phyloP scores from a whole-genome alignment of 2,329 filamentous ascomycete species.

The Trichoderma arundinaceum region DNA sequence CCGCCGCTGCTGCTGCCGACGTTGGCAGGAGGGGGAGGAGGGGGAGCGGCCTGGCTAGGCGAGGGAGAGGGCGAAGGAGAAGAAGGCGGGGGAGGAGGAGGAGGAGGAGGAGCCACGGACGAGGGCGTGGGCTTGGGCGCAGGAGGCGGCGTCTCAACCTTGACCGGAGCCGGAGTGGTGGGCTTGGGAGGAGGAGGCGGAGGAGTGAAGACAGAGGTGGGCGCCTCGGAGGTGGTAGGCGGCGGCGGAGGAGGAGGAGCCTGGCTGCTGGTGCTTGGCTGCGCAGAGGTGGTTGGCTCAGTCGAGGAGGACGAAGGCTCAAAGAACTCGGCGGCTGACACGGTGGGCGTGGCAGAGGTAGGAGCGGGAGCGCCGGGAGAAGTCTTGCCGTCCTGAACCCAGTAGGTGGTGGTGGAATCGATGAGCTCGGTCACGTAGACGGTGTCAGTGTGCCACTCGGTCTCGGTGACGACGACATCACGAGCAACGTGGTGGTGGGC shows the following conservation, averaged over 20 bases:
- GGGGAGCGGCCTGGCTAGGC: constrained; percentile 7
- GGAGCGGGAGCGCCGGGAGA: constrained; percentile 29
- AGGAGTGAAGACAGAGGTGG: constrained; percentile 33
- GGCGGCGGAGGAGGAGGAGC: constrained; percentile 37
- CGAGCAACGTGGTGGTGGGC: constrained; percentile 49
- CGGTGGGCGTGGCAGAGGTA: constrained; percentile 38
- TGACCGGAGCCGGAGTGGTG: constrained; percentile 30
- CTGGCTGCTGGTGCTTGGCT: constrained; percentile 38
- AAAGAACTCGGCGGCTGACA: constrained; percentile 41
- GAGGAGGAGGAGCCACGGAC: constrained; percentile 30
- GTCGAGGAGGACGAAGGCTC: constrained; percentile 39
- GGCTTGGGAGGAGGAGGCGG: constrained; percentile 36
- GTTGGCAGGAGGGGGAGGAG: constrained; percentile 6
- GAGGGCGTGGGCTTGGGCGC: constrained; percentile 34
- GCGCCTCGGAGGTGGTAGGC: constrained; percentile 29
- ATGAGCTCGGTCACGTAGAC: constrained; percentile 55
- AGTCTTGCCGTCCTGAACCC: constrained; percentile 46
- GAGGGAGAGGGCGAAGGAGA: constrained; percentile 31
- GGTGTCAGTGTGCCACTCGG: constrained; percentile 58
- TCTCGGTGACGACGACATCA: constrained; percentile 51
- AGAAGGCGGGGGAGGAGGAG: constrained; percentile 31
- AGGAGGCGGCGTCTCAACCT: constrained; percentile 29
- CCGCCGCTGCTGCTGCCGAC: constrained; percentile 33
- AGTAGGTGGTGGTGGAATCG: constrained; percentile 56
- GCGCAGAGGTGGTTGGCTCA: constrained; percentile 30